Evolutionary conservation across 176 grass and related monocot genomes (phyloP), one percentile per base, ranked within the genome.

Genomic region (Alopecurus myosuroides): DNA sequence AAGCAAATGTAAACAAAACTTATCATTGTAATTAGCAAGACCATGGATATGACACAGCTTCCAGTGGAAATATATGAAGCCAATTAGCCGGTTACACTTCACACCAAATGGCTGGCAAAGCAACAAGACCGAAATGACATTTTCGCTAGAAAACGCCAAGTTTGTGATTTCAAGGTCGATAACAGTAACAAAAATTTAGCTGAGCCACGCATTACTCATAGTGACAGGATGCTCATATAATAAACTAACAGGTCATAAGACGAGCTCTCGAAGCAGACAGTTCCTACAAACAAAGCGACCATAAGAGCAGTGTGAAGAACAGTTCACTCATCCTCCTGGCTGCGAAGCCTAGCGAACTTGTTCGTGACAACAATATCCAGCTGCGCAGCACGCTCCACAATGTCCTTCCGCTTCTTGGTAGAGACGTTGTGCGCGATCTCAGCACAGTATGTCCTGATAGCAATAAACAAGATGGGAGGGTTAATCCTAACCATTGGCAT

Each of bases 291-390:
- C 77, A 86, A 64, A 58, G 14, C 14, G 9, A 40, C 64, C 46
- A 85, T 52, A 76, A 45, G 58, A 57, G 5, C 1, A 19, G 40
- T 19, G 13, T 11, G 72, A 83, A 23, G 1, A 73, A 68, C 9
- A 74, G 30, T 55, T 92, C 85, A 95, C 91, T 97, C 91, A 10
- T 97, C 94, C 78, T 97, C 94, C 77, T 97, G 91, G 84, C 91
- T 93, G 19, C 94, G 89, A 62, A 97, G 84, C 84, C 94, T 97
- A 12, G 89, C 89, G 11, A 89, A 86, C 89, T 74, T 91, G 86
- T 97, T 97, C 5, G 94, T 97, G 66, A 97, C 91, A 37, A 93
- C 94, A 12, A 97, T 78, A 86, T 97, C 91, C 11, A 97, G 94
- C 86, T 97, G 91, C 0, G 89, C 84, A 19, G 94, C 94, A 39